Percentiles rank a stretch among this genome's conserved stretches.
These are phyloP conservation scores for Polytrichum commune DNA, from an alignment of 225 moss, liverwort and hornwort genomes.

Conservation along the genomic window DNA sequence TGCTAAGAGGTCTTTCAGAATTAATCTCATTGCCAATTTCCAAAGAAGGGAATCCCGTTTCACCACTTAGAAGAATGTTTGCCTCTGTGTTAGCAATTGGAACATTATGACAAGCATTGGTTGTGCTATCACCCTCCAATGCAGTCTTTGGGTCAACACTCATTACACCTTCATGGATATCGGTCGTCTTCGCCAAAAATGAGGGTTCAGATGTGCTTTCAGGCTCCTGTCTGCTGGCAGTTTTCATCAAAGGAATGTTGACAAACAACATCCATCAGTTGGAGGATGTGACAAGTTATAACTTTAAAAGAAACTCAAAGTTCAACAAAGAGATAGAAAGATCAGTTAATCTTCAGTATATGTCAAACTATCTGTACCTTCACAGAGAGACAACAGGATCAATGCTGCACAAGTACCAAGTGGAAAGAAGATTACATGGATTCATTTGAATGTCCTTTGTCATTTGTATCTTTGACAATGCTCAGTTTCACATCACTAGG, in stretches of 20 bases:
- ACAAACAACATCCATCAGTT: no score
- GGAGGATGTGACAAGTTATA: no score
- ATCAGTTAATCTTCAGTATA: no score
- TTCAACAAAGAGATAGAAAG: no score
- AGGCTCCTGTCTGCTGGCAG: conserved; percentile 27
- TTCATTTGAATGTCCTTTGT: not conserved
- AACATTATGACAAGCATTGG: conserved; percentile 18
- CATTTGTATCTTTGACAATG: conserved; percentile 3
- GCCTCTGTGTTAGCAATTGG: conserved; percentile 2
- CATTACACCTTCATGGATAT: conserved; percentile 7
- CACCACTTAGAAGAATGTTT: not conserved
- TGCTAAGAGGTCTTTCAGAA: not conserved
- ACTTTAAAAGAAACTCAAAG: no score
- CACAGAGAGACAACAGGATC: no score
- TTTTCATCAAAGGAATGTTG: not conserved
- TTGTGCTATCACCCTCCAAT: conserved; percentile 12
- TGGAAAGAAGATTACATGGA: conserved; percentile 28
- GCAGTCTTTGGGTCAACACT: conserved; percentile 13
- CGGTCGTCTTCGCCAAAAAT: conserved; percentile 13
- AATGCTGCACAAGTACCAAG: not conserved
- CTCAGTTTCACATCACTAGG: conserved; percentile 9
- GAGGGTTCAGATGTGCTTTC: conserved; percentile 19
- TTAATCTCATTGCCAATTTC: not conserved
- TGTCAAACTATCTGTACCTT: no score
- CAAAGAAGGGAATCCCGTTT: no score